phyloP scores from a whole-genome alignment of 495 filamentous ascomycete genomes.

The Hypoxylon intermedium region DNA sequence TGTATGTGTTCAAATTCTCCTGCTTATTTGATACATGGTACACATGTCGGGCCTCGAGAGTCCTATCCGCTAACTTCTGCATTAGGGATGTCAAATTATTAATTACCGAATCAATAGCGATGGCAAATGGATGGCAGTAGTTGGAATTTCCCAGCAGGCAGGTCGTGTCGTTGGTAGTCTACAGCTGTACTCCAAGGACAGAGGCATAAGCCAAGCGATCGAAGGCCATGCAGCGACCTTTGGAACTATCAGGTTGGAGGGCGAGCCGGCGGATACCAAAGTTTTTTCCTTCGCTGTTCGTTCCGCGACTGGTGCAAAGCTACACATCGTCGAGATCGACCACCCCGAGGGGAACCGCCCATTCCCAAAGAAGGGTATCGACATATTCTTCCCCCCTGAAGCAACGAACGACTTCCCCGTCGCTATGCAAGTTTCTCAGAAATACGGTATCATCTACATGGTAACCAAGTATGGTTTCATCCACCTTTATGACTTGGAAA shows the following conservation, averaged over 20 bases:
- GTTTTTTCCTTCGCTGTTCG: constrained; percentile 97
- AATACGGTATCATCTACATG: constrained; percentile 94
- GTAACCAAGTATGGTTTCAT: constrained; percentile 99
- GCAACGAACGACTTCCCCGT: constrained; percentile 97
- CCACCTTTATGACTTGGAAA: constrained; percentile 96
- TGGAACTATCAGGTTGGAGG: constrained; percentile 85
- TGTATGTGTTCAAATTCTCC: constrained; percentile 59
- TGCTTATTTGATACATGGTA: background rate
- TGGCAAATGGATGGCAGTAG: constrained; percentile 97
- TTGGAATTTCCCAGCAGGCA: constrained; percentile 92
- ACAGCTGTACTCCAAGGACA: constrained; percentile 94
- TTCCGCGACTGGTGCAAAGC: constrained; percentile 84
- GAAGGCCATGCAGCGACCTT: constrained; percentile 98
- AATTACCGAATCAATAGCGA: constrained; percentile 97
- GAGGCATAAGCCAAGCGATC: constrained; percentile 96
- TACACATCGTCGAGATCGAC: constrained; percentile 98
- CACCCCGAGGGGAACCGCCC: constrained; percentile 84
- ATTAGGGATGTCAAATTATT: constrained; percentile 94
- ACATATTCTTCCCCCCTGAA: constrained; percentile 96
- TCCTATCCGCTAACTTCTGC: constrained; percentile 28
- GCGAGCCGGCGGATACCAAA: constrained; percentile 87
- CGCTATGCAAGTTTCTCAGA: constrained; percentile 94
- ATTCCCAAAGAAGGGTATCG: constrained; percentile 93
- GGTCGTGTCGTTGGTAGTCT: constrained; percentile 93
- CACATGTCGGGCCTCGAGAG: background rate